A percentile compares a stretch with the other conserved stretches of the same genome.
Conservation (phyloP, 2,329 filamentous ascomycete genomes). For the Tolypocladium tropicale region DNA sequence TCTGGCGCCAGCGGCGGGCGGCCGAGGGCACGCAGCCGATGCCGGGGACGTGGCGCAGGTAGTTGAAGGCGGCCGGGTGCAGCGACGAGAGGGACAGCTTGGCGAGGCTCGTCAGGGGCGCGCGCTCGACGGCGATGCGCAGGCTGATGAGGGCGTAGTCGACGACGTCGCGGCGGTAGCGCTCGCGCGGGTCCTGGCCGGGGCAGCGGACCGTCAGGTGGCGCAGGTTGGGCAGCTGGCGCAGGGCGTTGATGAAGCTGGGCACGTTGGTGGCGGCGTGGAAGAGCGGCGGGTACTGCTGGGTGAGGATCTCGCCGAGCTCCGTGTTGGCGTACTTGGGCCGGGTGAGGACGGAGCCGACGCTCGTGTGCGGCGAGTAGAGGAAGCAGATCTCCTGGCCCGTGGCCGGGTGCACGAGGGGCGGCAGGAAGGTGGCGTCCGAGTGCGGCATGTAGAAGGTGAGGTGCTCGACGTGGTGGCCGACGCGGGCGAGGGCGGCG, state of each 20-base stretch:
- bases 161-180: slow-evolving; percentile 66
- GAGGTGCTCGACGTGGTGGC: slow-evolving; percentile 67
- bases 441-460: slow-evolving; percentile 70
- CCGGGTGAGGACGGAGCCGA: slow-evolving; percentile 48
- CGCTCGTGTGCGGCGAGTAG: slow-evolving; percentile 67
- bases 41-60: slow-evolving; percentile 64
- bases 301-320: slow-evolving; percentile 70
- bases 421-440: slow-evolving; percentile 70
- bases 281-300: slow-evolving; percentile 82
- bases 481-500: slow-evolving; percentile 66
- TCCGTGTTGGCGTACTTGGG: slow-evolving; percentile 74
- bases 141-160: slow-evolving; percentile 85
- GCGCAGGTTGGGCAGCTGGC: slow-evolving; percentile 55
- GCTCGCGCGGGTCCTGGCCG: slow-evolving; percentile 55
- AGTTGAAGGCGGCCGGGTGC: slow-evolving; percentile 66
- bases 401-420: slow-evolving; percentile 67
- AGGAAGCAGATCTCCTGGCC: slow-evolving; percentile 72
- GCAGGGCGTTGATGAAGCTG: slow-evolving; percentile 69
- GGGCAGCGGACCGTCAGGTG: slow-evolving; percentile 72
- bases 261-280: slow-evolving; percentile 82
- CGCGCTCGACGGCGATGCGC: slow-evolving; percentile 71
- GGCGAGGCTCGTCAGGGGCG: slow-evolving; percentile 52
- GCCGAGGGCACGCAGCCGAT: slow-evolving; percentile 67
- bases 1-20: slow-evolving; percentile 64
- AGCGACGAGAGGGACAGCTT: slow-evolving; percentile 64